These are phyloP conservation scores for Ophiobolus disseminans DNA, from an alignment of 2,329 filamentous ascomycete species.

Conservation along the genomic window DNA sequence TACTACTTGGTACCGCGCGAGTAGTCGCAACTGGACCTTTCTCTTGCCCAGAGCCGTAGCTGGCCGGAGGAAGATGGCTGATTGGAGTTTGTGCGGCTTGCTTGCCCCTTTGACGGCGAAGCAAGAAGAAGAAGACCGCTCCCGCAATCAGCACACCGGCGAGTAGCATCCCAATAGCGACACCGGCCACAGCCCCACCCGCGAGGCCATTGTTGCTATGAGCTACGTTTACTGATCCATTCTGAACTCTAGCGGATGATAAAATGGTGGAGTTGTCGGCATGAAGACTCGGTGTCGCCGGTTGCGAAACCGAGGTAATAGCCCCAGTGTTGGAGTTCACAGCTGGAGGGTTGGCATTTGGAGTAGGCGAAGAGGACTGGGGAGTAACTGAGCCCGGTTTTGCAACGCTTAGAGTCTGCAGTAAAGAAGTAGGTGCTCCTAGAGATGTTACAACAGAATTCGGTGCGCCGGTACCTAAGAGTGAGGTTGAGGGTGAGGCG, in stretches of 20 bases:
- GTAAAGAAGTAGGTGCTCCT: no score
- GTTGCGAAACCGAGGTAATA: no score
- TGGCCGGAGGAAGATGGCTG: neutral
- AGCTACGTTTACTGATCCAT: neutral
- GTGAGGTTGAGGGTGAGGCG: no score
- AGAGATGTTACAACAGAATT: no score
- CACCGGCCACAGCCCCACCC: constrained; percentile 22
- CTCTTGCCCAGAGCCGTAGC: neutral
- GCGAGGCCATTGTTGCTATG: constrained; percentile 7
- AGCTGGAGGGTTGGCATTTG: no score
- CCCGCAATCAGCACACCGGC: constrained; percentile 21
- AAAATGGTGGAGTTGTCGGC: no score
- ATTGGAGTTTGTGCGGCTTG: neutral
- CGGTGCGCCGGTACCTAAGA: no score
- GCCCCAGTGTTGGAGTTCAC: no score
- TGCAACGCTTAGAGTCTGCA: no score
- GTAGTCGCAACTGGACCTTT: constrained; percentile 1
- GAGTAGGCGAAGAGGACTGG: no score
- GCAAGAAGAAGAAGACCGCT: constrained; percentile 15
- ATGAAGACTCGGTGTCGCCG: no score
- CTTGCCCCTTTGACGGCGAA: constrained; percentile 16
- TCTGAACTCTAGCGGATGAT: neutral
- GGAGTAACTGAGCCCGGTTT: no score
- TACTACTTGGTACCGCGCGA: neutral
- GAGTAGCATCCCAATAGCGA: constrained; percentile 28